Evolutionary conservation across 257 asterid genomes (phyloP).

Genomic region (Agastache rugosa): DNA sequence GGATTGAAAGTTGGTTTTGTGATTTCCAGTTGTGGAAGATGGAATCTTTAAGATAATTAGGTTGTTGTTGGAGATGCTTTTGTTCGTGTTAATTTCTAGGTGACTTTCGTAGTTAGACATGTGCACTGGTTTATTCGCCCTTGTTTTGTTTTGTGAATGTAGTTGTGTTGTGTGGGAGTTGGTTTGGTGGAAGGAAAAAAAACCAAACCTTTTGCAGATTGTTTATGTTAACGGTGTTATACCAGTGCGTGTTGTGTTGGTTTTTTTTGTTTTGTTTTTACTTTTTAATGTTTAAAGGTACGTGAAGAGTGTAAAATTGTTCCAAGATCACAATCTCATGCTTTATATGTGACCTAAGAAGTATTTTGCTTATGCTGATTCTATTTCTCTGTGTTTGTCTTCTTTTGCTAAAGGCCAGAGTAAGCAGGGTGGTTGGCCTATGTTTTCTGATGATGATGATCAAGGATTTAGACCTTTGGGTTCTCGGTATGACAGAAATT

Average conservation of each 20-base stretch:
- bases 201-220: constrained; percentile 12
- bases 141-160: constrained; percentile 3
- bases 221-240: constrained; percentile 18
- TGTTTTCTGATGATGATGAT: constrained; percentile 67
- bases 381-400: constrained; percentile 13
- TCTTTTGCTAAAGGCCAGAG: constrained; percentile 77
- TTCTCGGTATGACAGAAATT: constrained; percentile 66
- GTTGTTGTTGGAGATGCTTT: constrained; percentile 22
- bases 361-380: constrained; percentile 38
- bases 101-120: constrained; percentile 3
- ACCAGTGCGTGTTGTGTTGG: constrained; percentile 34
- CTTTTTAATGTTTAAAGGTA: background rate
- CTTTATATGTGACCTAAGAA: constrained; percentile 5
- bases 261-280: background rate
- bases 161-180: background rate
- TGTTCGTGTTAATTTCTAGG: constrained; percentile 1
- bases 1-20: constrained; percentile 27
- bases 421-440: constrained; percentile 90
- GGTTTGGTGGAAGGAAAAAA: constrained; percentile 35
- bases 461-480: constrained; percentile 62
- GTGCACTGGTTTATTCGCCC: constrained; percentile 7
- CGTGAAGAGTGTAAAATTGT: background rate
- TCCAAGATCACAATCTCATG: background rate
- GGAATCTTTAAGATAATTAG: constrained; percentile 21
- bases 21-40: background rate